Percentiles rank a stretch among this genome's conserved stretches.
Conservation (phyloP, 208 protist genomes). For the Wallacemonas sp. region DNA sequence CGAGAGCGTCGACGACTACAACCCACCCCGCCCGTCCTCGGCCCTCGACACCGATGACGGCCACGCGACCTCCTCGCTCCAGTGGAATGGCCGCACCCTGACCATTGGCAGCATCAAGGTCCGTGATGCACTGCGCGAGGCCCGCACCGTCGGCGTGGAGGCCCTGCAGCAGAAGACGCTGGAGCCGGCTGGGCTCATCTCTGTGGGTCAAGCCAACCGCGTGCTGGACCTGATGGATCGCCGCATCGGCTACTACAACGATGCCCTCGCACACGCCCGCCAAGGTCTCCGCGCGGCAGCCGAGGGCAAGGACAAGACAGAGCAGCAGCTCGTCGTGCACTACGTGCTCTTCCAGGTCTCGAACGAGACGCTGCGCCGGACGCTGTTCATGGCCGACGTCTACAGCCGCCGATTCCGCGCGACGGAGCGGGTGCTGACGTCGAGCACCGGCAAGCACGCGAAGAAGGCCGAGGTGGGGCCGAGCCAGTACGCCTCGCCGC, state of each 20-base stretch:
- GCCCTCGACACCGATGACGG: conserved; percentile 1
- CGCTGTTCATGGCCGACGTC: conserved; percentile 71
- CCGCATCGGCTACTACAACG: conserved; percentile 80
- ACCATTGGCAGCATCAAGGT: conserved; percentile 73
- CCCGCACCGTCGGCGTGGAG: conserved; percentile 56
- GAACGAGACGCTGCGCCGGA: conserved; percentile 68
- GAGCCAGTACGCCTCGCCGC: conserved; percentile 74
- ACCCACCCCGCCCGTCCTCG: conserved; percentile 18
- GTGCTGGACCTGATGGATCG: conserved; percentile 84
- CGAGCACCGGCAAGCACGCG: conserved; percentile 5
- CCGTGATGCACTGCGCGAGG: conserved; percentile 81
- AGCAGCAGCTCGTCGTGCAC: conserved; percentile 79
- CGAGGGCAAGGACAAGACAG: conserved; percentile 54
- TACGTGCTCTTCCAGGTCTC: conserved; percentile 81
- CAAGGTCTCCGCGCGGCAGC: conserved; percentile 62
- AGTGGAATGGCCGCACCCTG: conserved; percentile 78
- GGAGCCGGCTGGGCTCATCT: conserved; percentile 37
- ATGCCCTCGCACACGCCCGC: conserved; percentile 73
- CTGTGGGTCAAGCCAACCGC: conserved; percentile 69
- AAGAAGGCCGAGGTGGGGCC: conserved; percentile 54
- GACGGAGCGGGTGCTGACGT: conserved; percentile 58
- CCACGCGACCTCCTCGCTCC: conserved; percentile 37
- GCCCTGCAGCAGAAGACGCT: conserved; percentile 44
- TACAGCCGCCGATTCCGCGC: conserved; percentile 70
- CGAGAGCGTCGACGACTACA: conserved; percentile 58